Evolutionary conservation across 495 filamentous ascomycete species (phyloP).

Genomic region (Penicillium psychrofluorescens): DNA sequence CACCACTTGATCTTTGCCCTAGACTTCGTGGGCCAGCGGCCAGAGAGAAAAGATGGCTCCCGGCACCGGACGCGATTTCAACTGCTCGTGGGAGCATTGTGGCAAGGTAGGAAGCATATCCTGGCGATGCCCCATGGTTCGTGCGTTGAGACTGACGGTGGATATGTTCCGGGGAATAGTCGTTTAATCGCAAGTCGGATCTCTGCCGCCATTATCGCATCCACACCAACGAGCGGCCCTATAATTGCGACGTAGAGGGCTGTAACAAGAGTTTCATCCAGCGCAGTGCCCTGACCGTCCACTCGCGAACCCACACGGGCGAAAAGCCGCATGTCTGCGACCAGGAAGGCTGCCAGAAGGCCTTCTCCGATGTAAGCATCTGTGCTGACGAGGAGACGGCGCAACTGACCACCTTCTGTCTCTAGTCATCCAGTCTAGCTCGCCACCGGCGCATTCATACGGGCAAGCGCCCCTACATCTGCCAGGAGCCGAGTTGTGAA

Average conservation of each 20-base stretch:
- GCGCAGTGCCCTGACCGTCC: constrained; percentile 78
- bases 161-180: constrained; percentile 46
- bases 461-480: constrained; percentile 78
- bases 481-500: constrained; percentile 66
- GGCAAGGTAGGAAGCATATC: constrained; percentile 28
- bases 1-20: background rate
- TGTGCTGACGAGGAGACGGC: background rate
- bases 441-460: constrained; percentile 83
- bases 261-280: constrained; percentile 91
- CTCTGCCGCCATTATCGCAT: constrained; percentile 83
- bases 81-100: constrained; percentile 41
- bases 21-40: constrained; percentile 7
- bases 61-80: constrained; percentile 38
- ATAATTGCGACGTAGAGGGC: constrained; percentile 57
- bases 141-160: too few species aligned
- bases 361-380: constrained; percentile 75
- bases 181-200: constrained; percentile 91
- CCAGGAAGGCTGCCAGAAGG: constrained; percentile 70
- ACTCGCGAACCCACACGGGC: constrained; percentile 80
- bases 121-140: too few species aligned
- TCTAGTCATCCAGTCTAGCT: constrained; percentile 77
- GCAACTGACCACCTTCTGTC: background rate
- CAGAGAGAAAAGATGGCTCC: constrained; percentile 31
- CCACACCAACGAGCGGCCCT: constrained; percentile 84
- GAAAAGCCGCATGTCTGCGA: constrained; percentile 86